phyloP scores from a whole-genome alignment of 345 rosid species.

The Citrus glauca region DNA sequence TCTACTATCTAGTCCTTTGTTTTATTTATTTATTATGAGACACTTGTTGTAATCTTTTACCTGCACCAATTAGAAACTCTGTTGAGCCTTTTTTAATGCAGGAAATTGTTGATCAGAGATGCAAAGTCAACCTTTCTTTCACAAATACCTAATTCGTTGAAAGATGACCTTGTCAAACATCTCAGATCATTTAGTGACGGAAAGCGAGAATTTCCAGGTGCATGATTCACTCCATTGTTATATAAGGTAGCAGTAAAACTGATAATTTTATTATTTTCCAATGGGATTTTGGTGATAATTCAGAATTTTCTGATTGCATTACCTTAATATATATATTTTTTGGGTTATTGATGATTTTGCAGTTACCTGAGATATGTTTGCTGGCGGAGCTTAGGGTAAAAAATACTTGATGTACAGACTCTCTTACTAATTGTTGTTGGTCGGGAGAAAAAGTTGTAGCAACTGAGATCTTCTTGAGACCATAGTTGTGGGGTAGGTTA shows the following conservation, averaged over 20 bases:
- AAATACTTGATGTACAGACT: conserved; percentile 13
- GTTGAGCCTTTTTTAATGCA: conserved; percentile 24
- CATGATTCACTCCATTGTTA: conserved; percentile 24
- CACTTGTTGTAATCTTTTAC: neutral
- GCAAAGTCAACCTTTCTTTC: conserved; percentile 52
- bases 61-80: neutral
- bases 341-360: conserved; percentile 19
- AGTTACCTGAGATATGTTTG: conserved; percentile 15
- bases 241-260: neutral
- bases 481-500: neutral
- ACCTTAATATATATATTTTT: neutral
- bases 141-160: conserved; percentile 68
- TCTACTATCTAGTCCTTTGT: neutral
- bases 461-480: conserved; percentile 14
- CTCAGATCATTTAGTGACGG: conserved; percentile 49
- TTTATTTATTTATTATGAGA: too few relatives aligned
- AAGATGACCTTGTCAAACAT: conserved; percentile 55
- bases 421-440: conserved; percentile 11
- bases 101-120: conserved; percentile 66
- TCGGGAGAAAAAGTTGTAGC: neutral
- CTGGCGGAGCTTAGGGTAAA: conserved; percentile 1
- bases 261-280: conserved; percentile 1
- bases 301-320: neutral
- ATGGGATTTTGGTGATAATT: neutral
- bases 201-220: conserved; percentile 20